Evolutionary conservation across 2,329 filamentous ascomycete species (phyloP).

Genomic region (Claviceps humidiphila): DNA sequence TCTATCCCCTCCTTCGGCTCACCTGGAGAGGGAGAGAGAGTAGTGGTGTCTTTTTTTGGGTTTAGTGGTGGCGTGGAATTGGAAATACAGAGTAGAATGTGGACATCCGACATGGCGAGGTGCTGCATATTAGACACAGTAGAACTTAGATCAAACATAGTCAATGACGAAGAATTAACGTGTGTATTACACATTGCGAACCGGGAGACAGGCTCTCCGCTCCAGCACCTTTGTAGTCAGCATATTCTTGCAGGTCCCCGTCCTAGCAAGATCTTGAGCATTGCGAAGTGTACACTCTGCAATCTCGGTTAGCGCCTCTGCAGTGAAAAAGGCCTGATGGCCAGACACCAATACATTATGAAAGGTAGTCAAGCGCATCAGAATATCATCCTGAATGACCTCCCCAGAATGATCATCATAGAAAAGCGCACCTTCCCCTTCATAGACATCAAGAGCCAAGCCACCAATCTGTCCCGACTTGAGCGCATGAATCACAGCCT

Average conservation of each 20-base stretch:
- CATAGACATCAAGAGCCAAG: constrained; percentile 55
- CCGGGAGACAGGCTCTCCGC: constrained; percentile 7
- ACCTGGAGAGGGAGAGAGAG: too few species aligned
- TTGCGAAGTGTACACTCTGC: constrained; percentile 46
- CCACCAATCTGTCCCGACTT: constrained; percentile 48
- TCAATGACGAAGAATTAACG: neutral
- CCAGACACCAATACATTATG: constrained; percentile 54
- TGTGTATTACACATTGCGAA: constrained; percentile 7
- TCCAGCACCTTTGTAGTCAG: constrained; percentile 15
- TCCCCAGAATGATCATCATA: constrained; percentile 52
- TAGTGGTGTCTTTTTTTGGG: too few species aligned
- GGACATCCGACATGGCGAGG: too few species aligned
- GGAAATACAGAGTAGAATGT: too few species aligned
- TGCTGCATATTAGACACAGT: neutral
- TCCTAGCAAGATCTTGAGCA: constrained; percentile 28
- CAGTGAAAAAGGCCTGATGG: constrained; percentile 58
- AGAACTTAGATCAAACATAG: neutral
- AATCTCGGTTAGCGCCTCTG: constrained; percentile 52
- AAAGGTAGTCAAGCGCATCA: constrained; percentile 55
- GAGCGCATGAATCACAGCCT: constrained; percentile 44
- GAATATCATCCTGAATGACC: constrained; percentile 52
- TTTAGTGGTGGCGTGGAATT: too few species aligned
- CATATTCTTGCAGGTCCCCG: constrained; percentile 21
- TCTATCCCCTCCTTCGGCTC: too few species aligned
- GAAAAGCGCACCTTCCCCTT: constrained; percentile 49